Percentiles rank a stretch among this genome's conserved stretches.
Conservation (phyloP, 2,329 filamentous ascomycete genomes). For the Pseudocercospora fuligena region DNA sequence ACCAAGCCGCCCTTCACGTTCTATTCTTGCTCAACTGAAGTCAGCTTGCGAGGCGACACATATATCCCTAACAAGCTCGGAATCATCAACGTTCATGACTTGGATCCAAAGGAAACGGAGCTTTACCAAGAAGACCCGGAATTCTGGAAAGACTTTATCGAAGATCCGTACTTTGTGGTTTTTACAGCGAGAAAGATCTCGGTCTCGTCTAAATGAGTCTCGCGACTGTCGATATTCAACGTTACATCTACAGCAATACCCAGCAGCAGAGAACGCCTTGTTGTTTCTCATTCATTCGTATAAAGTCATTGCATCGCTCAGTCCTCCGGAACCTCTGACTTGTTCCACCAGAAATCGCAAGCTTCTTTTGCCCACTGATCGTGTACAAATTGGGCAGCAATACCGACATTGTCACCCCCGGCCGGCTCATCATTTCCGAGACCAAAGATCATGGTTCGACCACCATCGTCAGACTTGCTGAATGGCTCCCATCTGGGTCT, state of each 20-base stretch:
- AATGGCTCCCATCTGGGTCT: constrained; percentile 36
- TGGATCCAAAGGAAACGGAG: constrained; percentile 16
- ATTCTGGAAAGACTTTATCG: constrained; percentile 26
- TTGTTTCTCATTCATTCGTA: background rate
- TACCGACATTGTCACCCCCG: constrained; percentile 46
- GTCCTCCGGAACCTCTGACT: constrained; percentile 45
- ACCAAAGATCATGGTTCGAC: constrained; percentile 59
- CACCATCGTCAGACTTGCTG: constrained; percentile 17
- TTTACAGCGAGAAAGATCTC: constrained; percentile 17
- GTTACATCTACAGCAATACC: background rate
- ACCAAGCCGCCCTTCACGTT: constrained; percentile 21
- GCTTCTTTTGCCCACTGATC: constrained; percentile 54
- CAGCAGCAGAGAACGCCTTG: background rate
- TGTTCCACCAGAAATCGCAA: constrained; percentile 66
- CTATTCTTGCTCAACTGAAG: constrained; percentile 15
- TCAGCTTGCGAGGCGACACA: constrained; percentile 16
- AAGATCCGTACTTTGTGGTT: constrained; percentile 24
- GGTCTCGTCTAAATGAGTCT: background rate
- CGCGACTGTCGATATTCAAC: background rate
- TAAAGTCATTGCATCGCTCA: constrained; percentile 13
- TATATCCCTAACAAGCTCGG: constrained; percentile 21
- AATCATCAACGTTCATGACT: constrained; percentile 10
- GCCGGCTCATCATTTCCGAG: constrained; percentile 62
- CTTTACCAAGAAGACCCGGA: constrained; percentile 15
- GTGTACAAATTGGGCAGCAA: constrained; percentile 50